A percentile compares a stretch with the other conserved stretches of the same genome.
Conservation (phyloP, 805 yeast species). For the Ogataea pilisensis region DNA sequence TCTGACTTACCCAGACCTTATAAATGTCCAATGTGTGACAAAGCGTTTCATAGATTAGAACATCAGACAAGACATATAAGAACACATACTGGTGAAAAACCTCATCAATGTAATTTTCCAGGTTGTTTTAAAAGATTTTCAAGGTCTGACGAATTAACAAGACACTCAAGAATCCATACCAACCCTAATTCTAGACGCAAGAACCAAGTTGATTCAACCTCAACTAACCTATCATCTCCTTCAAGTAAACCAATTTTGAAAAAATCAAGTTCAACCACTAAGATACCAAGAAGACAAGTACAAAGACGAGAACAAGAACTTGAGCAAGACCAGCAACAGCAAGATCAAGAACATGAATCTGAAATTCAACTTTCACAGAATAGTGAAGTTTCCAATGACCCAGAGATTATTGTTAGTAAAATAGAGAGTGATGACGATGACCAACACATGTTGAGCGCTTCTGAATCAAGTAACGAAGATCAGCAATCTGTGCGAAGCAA, state of each 20-base stretch:
- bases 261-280: conserved; percentile 18
- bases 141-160: conserved; percentile 79
- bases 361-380: background rate
- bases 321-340: background rate
- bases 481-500: conserved; percentile 1
- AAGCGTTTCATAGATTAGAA: conserved; percentile 83
- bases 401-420: no score
- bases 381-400: conserved; percentile 2
- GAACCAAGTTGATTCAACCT: conserved; percentile 9
- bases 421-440: no score
- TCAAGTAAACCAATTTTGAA: conserved; percentile 21
- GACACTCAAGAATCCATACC: conserved; percentile 79
- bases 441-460: conserved; percentile 9
- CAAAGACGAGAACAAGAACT: background rate
- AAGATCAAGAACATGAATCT: background rate
- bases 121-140: conserved; percentile 80
- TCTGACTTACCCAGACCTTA: conserved; percentile 55
- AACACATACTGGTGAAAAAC: conserved; percentile 92
- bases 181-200: conserved; percentile 43
- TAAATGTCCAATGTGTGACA: conserved; percentile 77
- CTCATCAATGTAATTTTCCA: conserved; percentile 78
- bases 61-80: conserved; percentile 90
- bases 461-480: conserved; percentile 16
- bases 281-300: conserved; percentile 9
- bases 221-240: conserved; percentile 28